Evolutionary conservation across 106 monocot genomes (phyloP), one percentile per base, ranked within the genome.

Genomic region (Narthecium ossifragum): DNA sequence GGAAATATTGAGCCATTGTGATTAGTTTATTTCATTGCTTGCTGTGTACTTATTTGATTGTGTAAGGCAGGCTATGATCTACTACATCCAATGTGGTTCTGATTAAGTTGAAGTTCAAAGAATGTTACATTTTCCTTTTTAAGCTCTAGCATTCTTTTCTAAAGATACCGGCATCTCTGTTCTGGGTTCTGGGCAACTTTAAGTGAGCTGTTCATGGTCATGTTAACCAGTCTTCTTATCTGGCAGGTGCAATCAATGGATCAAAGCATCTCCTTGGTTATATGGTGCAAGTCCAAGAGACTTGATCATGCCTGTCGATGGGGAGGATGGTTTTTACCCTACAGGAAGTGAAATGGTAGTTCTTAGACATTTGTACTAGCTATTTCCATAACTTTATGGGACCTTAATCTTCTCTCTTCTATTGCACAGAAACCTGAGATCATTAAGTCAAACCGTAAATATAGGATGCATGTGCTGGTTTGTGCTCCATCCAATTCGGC

Each of bases 401-500:
- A 38, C 5, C 6, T 30, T 36, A 6, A 28, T 57, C 23, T 29
- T 15, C 64, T 61, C 50, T 34, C 11, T 55, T 58, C 17, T 29
- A 40, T 7, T 71, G 5, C 46, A 9, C 51, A 98, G 98, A 98
- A 91, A 85, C 87, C 91, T 40, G 90, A 98, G 66, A 63, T 91
- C 60, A 67, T 98, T 30, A 88, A 68, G 29, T 81, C 91, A 12
- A 91, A 87, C 51, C 77, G 98, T 22, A 98, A 98, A 60, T 86
- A 98, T 64, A 80, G 98, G 54, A 79, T 80, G 11, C 98, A 91
- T 78, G 98, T 98, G 34, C 69, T 98, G 61, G 98, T 98, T 65
- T 98, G 98, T 77, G 98, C 98, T 67, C 98, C 98, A 59, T 98
- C 98, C 18, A 98, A 98, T 46, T 91, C 98, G 64, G 98, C 98